Evolutionary conservation across 257 asterid genomes (phyloP), one percentile per base, ranked within the genome.

Genomic region (Pogostemon cablin): DNA sequence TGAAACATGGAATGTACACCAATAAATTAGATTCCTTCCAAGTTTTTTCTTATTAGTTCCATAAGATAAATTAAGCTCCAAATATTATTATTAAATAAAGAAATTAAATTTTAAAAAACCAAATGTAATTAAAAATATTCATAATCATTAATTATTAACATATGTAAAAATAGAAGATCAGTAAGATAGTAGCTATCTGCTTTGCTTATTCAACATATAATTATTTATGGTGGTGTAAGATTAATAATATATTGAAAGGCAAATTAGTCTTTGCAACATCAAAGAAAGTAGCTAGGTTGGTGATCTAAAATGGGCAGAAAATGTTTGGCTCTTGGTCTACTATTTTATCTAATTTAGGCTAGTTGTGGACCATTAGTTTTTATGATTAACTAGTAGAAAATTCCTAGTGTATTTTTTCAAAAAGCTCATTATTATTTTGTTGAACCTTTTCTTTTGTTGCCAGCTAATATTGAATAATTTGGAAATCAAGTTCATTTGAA

Each of bases 341-440:
- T 38, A 3, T 50, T 44, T 17, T 73, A 55, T 44, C 72, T 54
- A 52, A 10, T 49, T 72, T 54, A 65, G 72, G 67, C 42, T 54
- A 62, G 10, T 62, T 37, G 44, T 72, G 65, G 52, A 53, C 40
- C 55, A n/a, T 72, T 62, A 15, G 62, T 62, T 72, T 50, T n/a
- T 11, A 4, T 40, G 40, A 41, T 55, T 48, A 10, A 17, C 20
- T 38, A 3, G 47, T 2, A 70, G 32, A 37, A 15, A 57, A 56
- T 0, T 34, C 12, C 9, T 20, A 49, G 4, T 15, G 0, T 9
- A 9, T 9, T 0, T 44, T 43, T 37, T 71, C n/a, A 20, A 59
- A 1, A 15, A 7, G 20, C 12, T 35, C 60, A 70, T 57, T 12
- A 70, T 70, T 58, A 15, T 46, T 58, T 4, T 3, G 4, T 55